These are phyloP conservation scores for Plasmodium blacklocki DNA, from an alignment of 169 alveolate species.

Conservation along the genomic window DNA sequence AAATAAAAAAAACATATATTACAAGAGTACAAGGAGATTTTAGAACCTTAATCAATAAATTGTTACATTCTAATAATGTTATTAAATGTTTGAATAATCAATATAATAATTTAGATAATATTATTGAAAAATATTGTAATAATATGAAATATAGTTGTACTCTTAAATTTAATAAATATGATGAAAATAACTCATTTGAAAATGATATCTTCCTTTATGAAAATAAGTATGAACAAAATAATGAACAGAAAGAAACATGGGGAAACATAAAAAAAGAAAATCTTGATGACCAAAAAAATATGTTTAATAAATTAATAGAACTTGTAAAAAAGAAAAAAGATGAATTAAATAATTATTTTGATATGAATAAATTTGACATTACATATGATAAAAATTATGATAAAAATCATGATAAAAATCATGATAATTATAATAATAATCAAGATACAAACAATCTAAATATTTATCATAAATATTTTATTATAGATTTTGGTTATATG, in stretches of 20 bases:
- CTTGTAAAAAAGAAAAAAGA: conserved; percentile 17
- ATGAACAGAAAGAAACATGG: too few species aligned
- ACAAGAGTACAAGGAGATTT: conserved; percentile 87
- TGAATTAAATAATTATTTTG: conserved; percentile 22
- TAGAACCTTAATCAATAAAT: conserved; percentile 36
- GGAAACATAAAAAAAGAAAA: neutral
- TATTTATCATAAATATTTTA: conserved; percentile 35
- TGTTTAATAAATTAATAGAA: conserved; percentile 1
- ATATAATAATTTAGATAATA: neutral
- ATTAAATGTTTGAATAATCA: too few species aligned
- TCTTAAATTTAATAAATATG: neutral
- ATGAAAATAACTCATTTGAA: conserved; percentile 34
- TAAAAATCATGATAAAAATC: neutral
- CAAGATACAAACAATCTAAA: neutral
- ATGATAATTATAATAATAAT: neutral
- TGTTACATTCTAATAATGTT: conserved; percentile 9
- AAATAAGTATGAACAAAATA: conserved; percentile 3
- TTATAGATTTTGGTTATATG: conserved; percentile 74
- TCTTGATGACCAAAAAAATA: neutral
- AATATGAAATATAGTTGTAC: neutral
- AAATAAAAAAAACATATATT: conserved; percentile 79
- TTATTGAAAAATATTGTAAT: conserved; percentile 9
- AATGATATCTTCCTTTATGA: conserved; percentile 45
- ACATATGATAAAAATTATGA: neutral
- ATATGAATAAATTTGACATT: conserved; percentile 8